Base-by-base conservation (phyloP, 495 filamentous ascomycete genomes). In the Recurvomyces mirabilis region DNA sequence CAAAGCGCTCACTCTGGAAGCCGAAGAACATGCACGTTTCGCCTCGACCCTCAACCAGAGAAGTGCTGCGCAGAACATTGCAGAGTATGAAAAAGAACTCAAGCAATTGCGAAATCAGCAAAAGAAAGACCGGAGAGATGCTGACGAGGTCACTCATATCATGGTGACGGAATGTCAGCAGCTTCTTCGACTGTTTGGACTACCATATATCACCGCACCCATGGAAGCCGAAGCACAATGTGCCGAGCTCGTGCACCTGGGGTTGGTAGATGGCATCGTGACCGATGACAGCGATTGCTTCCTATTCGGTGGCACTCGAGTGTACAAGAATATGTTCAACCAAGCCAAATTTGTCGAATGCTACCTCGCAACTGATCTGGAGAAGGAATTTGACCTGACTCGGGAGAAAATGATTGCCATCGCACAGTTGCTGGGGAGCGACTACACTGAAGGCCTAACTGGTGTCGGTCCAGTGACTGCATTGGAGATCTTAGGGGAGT, bases 271-370 rank as follows among this genome's bases (percentile, higher is more conserved):
- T 58, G 91, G 91, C 9, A 93, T 96, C 52, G 87, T 98, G n/a
- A 98, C 91, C 0, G 91, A 98, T 56, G 91, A 98, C 58, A 85
- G 78, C 11, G 91, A 98, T 69, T 87, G 79, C n/a, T 96, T 98
- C 58, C 75, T 98, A 11, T 98, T 98, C 56, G 91, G 91, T 30
- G 91, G 91, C 23, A 96, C 87, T 0, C 72, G 91, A 13, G 81
- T 98, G 14, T 98, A 96, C 69, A 95, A 96, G 51, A 95, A 98
- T 67, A 93, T 96, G 87, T 98, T 98, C 72, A 96, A 94, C 60
- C 81, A 82, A 55, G 84, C 87, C 63, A 96, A 96, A 54, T 93
- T 81, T 54, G 91, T 98, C 31, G 93, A 98, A 65, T 96, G 91
- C 63, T 98, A 95, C 54, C 75, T 98, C 20, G 65, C 78, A n/a